Base-by-base conservation (phyloP, 768 basidiomycete species). In the Austroboletus eburneus region DNA sequence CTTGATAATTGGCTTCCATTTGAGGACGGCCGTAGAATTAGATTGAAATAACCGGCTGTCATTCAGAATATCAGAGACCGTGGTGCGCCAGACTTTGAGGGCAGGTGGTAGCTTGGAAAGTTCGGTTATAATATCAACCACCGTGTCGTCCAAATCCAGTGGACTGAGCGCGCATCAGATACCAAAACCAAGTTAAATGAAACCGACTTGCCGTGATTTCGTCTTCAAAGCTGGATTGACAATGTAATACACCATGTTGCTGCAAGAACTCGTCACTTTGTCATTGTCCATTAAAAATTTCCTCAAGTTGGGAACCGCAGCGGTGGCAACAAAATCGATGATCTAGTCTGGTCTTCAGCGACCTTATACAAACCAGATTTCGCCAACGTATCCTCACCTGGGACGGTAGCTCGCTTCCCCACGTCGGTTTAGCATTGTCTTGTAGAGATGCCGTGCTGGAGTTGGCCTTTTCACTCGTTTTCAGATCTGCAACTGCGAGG, bases 41-140 rank as follows among this genome's bases (percentile, higher is more conserved):
- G 80, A 84, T 58, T 84, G 88, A 73, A 99, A 99, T 54, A 98
- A 77, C 38, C 91, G 78, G 54, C 77, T 81, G 63, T 99, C 96
- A 57, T 81, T 84, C 49, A 98, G 73, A 1, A 88, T 77, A 34
- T 99, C 96, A 2, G 74, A 65, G 12, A 98, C 82, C 9, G 83
- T 81, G 0, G 78, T 70, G 42, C 84, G 77, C 96, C 96, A 99
- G 7, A 87, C 78, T 60, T 91, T 96, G 49, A 86, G 65, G 3
- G 89, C 80, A 5, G 79, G 73, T 8, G 88, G 84, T 42, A 93
- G 77, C 48, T 75, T 80, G 4, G 87, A 76, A 79, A 97, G 84
- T 60, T 91, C 91, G 27, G 73, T 65, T 17, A 97, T 67, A 9
- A 94, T 81, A 3, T 78, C 71, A 5, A 92, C 69, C 8, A 89